Conservation (phyloP, 768 basidiomycete genomes). For the Serendipita sp. region DNA sequence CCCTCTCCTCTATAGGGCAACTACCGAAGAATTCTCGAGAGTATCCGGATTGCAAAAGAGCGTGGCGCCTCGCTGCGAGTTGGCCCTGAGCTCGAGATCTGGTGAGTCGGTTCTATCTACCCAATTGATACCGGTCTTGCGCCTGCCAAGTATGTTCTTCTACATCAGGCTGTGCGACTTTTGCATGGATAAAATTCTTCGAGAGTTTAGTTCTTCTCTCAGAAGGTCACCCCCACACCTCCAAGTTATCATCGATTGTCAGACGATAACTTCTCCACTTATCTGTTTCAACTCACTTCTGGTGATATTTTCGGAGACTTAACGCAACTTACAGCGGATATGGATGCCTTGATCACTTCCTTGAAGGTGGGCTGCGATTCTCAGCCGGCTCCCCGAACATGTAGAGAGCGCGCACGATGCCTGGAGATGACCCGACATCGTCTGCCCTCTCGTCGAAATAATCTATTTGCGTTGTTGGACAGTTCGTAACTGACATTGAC, state of each 20-base stretch:
- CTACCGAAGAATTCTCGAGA: constrained; percentile 74
- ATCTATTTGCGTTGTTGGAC: neutral
- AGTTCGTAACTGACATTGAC: neutral
- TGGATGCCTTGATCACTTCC: constrained; percentile 93
- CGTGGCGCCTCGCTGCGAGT: constrained; percentile 83
- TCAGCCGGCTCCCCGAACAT: neutral
- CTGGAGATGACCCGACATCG: too few species aligned
- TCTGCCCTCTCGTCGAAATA: neutral
- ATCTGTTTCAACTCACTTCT: neutral
- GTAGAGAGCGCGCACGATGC: too few species aligned
- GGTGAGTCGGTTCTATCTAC: constrained; percentile 34
- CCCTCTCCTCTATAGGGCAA: constrained; percentile 52
- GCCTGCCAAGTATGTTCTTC: neutral
- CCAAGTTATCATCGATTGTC: too few species aligned
- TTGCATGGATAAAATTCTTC: neutral
- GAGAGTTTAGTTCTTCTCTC: neutral
- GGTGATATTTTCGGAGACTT: neutral
- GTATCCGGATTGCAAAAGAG: constrained; percentile 76
- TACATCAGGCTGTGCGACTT: neutral
- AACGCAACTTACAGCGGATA: constrained; percentile 49
- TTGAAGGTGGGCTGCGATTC: constrained; percentile 58
- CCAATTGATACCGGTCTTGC: neutral
- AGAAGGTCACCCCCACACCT: neutral
- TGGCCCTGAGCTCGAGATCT: constrained; percentile 93
- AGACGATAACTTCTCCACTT: neutral